Conservation (phyloP, 352 stramenopile genomes). For the Globisporangium irregulare region DNA sequence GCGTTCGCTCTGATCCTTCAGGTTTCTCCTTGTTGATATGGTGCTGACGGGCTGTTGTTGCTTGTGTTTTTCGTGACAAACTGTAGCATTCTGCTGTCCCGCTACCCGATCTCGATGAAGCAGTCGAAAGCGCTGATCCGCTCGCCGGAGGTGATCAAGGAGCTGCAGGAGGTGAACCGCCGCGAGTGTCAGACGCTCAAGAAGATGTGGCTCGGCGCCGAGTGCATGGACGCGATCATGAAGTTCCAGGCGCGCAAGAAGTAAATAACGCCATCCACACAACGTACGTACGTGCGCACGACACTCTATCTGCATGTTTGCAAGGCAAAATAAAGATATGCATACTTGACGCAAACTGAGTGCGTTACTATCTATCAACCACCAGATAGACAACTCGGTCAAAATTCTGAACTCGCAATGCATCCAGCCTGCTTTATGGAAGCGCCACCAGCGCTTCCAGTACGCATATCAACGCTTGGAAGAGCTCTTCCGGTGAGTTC, state of each 20-base stretch:
- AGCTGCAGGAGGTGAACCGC: constrained; percentile 57
- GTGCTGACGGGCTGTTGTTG: background rate
- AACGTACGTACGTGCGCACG: background rate
- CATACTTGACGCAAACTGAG: no score
- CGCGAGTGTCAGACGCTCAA: constrained; percentile 64
- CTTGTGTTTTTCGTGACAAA: background rate
- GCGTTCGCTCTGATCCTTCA: background rate
- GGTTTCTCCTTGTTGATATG: background rate
- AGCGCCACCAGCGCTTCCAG: background rate
- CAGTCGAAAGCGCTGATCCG: constrained; percentile 64
- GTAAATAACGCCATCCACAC: background rate
- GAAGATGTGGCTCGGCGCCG: constrained; percentile 62
- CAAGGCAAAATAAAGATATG: background rate
- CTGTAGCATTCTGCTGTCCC: constrained; percentile 47
- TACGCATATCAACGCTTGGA: background rate
- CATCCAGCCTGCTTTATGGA: background rate
- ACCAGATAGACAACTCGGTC: no score
- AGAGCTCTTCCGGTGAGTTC: background rate
- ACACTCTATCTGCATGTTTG: background rate
- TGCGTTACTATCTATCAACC: no score
- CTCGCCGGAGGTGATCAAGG: constrained; percentile 36
- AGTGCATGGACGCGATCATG: constrained; percentile 76
- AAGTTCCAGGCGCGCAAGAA: constrained; percentile 78
- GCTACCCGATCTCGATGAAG: constrained; percentile 63
- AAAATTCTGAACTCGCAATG: no score